Conservation (phyloP, 2,329 filamentous ascomycete genomes). For the Cytospora schulzeri region DNA sequence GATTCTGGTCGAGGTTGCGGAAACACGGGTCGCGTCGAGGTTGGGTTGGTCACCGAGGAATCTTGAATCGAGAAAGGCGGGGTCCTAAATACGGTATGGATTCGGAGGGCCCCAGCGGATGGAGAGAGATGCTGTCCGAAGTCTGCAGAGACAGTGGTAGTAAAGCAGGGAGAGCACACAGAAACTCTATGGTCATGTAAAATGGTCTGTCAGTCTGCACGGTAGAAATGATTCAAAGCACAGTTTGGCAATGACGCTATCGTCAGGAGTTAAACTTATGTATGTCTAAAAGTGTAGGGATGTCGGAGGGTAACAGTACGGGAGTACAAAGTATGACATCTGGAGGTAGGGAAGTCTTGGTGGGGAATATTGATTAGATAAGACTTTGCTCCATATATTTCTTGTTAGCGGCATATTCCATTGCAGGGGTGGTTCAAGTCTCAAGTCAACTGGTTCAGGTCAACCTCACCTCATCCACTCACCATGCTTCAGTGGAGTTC, state of each 20-base stretch:
- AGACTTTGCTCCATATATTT: slow-evolving; percentile 2
- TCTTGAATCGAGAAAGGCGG: not conserved
- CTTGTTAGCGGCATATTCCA: not conserved
- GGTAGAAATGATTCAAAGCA: not conserved
- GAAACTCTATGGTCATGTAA: not conserved
- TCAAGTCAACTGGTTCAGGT: no score
- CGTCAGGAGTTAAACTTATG: not conserved
- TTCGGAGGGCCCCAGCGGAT: not conserved
- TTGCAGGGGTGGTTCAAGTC: not conserved
- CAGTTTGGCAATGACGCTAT: slow-evolving; percentile 14
- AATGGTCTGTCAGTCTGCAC: not conserved
- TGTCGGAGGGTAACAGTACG: not conserved
- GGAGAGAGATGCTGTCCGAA: not conserved
- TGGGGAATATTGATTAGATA: slow-evolving; percentile 17
- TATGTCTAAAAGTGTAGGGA: not conserved
- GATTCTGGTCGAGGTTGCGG: not conserved
- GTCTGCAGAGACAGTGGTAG: not conserved
- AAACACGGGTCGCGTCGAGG: slow-evolving; percentile 1
- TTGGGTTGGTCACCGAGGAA: not conserved
- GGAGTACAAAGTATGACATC: no score
- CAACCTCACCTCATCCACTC: slow-evolving; percentile 10
- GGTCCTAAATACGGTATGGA: not conserved
- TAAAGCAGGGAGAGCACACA: not conserved
- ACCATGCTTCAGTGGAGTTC: not conserved
- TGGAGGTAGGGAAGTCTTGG: slow-evolving; percentile 4